Evolutionary conservation across 768 basidiomycete genomes (phyloP).

Genomic region (Polyporus arcularius): DNA sequence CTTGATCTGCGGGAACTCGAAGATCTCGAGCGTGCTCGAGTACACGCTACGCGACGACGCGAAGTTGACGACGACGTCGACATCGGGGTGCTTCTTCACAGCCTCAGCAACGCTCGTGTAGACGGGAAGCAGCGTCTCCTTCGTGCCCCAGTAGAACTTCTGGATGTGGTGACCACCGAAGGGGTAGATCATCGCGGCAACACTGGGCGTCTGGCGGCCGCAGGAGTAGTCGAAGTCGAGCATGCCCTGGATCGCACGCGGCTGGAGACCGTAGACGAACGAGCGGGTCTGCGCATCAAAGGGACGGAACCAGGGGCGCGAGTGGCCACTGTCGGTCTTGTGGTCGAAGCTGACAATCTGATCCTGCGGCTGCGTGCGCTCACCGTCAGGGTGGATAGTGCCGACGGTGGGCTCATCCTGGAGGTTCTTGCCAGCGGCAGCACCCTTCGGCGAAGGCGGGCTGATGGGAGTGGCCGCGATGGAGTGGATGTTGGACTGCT

Average conservation of each 20-base stretch:
- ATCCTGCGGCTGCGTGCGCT: slow-evolving; percentile 83
- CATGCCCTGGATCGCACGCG: slow-evolving; percentile 97
- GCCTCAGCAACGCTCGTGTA: slow-evolving; percentile 93
- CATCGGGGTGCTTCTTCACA: slow-evolving; percentile 91
- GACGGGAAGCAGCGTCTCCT: slow-evolving; percentile 97
- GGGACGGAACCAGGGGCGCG: slow-evolving; percentile 82
- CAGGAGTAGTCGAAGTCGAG: slow-evolving; percentile 99
- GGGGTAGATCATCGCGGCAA: slow-evolving; percentile 99
- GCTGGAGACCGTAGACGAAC: slow-evolving; percentile 98
- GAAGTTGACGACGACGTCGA: slow-evolving; percentile 98
- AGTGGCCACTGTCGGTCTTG: slow-evolving; percentile 37
- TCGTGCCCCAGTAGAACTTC: slow-evolving; percentile 99
- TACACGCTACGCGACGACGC: slow-evolving; percentile 93
- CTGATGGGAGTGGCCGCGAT: slow-evolving; percentile 50
- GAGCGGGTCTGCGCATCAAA: slow-evolving; percentile 94
- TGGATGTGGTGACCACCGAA: slow-evolving; percentile 99
- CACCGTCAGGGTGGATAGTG: slow-evolving; percentile 72
- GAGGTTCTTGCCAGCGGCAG: slow-evolving; percentile 35
- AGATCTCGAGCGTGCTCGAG: slow-evolving; percentile 89
- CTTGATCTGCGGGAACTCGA: slow-evolving; percentile 69
- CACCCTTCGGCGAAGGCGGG: slow-evolving; percentile 42
- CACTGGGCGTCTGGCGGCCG: slow-evolving; percentile 85
- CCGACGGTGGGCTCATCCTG: slow-evolving; percentile 51
- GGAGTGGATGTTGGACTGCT: slow-evolving; percentile 39
- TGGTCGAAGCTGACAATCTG: slow-evolving; percentile 87